Conservation (phyloP, 139 green algal species). For the Asterochloris erici region DNA sequence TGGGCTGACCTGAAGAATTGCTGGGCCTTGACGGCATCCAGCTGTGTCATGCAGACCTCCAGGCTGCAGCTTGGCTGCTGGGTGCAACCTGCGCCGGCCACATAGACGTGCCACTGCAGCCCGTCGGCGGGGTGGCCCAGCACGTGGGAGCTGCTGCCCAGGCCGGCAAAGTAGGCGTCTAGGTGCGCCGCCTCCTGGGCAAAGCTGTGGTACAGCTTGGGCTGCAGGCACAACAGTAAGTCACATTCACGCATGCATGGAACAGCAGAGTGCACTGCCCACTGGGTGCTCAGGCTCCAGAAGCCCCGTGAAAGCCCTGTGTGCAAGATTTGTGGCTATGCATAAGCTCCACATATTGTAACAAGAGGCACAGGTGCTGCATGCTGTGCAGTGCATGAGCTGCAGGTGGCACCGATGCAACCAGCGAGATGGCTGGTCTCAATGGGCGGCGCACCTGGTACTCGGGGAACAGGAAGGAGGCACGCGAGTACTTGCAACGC, state of each 20-base stretch:
- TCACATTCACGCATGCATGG: background rate
- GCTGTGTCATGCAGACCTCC: constrained; percentile 96
- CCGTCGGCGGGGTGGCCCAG: constrained; percentile 77
- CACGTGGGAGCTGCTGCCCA: constrained; percentile 76
- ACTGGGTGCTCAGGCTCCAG: background rate
- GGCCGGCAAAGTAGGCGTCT: constrained; percentile 53
- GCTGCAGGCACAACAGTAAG: background rate
- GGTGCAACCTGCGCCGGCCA: constrained; percentile 46
- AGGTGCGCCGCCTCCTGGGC: constrained; percentile 15
- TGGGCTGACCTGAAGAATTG: background rate
- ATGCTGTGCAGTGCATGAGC: background rate
- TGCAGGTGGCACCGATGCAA: too few species aligned
- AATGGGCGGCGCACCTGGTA: constrained; percentile 72
- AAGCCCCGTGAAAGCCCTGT: background rate
- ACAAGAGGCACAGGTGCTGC: background rate
- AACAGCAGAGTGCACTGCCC: background rate
- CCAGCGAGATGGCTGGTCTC: too few species aligned
- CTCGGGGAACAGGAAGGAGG: constrained; percentile 93
- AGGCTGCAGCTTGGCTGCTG: constrained; percentile 64
- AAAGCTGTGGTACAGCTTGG: constrained; percentile 17
- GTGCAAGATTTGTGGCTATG: background rate
- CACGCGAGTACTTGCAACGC: constrained; percentile 84
- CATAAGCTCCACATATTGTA: too few species aligned
- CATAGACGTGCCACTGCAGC: constrained; percentile 94
- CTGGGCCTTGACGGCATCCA: constrained; percentile 48